These are phyloP conservation scores for Fonsecaea pedrosoi DNA, from an alignment of 2,329 filamentous ascomycete species.

Conservation along the genomic window DNA sequence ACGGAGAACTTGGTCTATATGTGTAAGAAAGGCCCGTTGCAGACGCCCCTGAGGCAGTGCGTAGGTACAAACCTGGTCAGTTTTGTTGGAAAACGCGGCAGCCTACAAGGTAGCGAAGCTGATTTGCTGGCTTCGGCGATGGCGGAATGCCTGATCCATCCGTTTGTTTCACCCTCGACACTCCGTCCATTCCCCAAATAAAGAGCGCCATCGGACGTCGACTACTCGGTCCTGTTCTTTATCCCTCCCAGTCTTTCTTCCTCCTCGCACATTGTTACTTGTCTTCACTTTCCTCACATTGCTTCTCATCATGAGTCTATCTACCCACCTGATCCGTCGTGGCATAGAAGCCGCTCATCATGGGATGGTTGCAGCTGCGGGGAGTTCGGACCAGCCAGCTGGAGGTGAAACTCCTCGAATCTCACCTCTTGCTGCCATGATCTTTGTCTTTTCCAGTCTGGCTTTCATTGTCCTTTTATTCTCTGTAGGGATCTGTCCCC, in stretches of 20 bases:
- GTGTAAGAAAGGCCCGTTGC: too few relatives aligned
- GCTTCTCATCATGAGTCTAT: conserved; percentile 27
- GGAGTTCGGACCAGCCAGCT: conserved; percentile 30
- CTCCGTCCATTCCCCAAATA: conserved; percentile 8
- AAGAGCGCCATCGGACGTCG: conserved; percentile 4
- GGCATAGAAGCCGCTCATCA: conserved; percentile 45
- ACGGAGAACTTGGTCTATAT: not conserved
- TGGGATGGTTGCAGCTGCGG: conserved; percentile 39
- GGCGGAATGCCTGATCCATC: conserved; percentile 16
- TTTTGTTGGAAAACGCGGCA: not conserved
- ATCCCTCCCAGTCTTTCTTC: conserved; percentile 3
- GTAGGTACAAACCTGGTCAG: too few relatives aligned
- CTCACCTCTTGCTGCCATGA: conserved; percentile 41
- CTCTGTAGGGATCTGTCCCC: conserved; percentile 41
- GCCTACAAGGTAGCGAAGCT: conserved; percentile 10
- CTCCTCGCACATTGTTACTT: conserved; percentile 9
- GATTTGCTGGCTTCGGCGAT: conserved; percentile 11
- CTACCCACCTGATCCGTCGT: conserved; percentile 45
- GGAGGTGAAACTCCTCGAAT: conserved; percentile 37
- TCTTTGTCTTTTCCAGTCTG: conserved; percentile 43
- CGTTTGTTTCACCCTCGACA: conserved; percentile 11
- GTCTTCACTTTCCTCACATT: conserved; percentile 2
- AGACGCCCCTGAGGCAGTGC: conserved; percentile 10
- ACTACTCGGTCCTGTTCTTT: not conserved
- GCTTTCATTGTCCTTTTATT: conserved; percentile 40